Percentiles rank a stretch among this genome's conserved stretches.
Evolutionary conservation across 805 yeast genomes (phyloP).

Genomic region (Ogataea sp.): DNA sequence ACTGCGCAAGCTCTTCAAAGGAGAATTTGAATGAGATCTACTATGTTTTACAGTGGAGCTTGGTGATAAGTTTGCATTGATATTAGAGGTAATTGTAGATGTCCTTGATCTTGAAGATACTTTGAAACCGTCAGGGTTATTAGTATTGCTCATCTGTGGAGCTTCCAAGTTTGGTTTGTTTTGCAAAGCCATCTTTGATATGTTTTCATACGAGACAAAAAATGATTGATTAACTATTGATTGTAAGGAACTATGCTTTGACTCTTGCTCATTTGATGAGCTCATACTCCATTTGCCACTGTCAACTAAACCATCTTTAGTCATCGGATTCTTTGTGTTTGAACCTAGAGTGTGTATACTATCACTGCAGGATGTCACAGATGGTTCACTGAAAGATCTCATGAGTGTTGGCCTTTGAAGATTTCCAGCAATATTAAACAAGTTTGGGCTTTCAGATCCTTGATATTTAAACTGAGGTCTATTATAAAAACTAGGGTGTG

Average conservation of each 20-base stretch:
- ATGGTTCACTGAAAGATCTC: conserved; percentile 15
- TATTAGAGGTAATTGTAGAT: conserved; percentile 4
- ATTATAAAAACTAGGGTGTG: not conserved
- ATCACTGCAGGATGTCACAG: conserved; percentile 5
- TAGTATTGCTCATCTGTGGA: not conserved
- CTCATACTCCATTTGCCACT: too few relatives aligned
- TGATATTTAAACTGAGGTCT: not conserved
- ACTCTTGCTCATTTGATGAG: too few relatives aligned
- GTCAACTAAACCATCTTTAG: too few relatives aligned
- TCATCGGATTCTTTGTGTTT: not conserved
- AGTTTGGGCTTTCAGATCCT: not conserved
- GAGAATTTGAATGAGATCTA: conserved; percentile 16
- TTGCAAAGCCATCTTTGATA: conserved; percentile 1
- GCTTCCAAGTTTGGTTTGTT: not conserved
- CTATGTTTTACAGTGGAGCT: not conserved
- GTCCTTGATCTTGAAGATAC: conserved; percentile 5
- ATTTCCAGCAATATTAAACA: not conserved
- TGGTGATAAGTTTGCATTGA: not conserved
- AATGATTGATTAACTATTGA: conserved; percentile 9
- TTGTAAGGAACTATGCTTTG: not conserved
- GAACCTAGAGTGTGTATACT: not conserved
- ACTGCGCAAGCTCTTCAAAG: conserved; percentile 18
- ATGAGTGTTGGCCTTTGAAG: conserved; percentile 6
- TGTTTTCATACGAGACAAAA: conserved; percentile 6
- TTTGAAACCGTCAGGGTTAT: not conserved